Conservation (phyloP, 768 basidiomycete genomes). For the Mycena latifolia region DNA sequence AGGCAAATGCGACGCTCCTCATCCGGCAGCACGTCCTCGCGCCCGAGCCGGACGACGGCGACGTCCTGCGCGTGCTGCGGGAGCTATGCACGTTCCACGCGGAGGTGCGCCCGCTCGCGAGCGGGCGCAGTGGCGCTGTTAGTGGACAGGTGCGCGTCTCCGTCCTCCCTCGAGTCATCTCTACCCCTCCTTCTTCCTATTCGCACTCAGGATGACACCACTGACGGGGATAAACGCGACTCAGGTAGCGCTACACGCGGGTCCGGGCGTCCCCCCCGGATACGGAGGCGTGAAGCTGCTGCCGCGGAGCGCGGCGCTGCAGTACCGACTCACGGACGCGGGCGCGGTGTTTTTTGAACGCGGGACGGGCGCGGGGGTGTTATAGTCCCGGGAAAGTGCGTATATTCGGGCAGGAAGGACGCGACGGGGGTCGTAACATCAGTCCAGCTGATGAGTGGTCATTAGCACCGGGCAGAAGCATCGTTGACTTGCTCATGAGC, state of each 20-base stretch:
- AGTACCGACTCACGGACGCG: conserved; percentile 78
- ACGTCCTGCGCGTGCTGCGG: conserved; percentile 68
- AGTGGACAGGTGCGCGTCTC: conserved; percentile 84
- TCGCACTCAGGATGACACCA: no score
- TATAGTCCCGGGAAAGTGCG: no score
- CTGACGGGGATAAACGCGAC: no score
- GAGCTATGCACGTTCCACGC: conserved; percentile 78
- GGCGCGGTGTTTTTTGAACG: conserved; percentile 78
- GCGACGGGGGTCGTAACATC: no score
- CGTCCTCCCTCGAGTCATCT: no score
- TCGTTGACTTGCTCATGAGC: no score
- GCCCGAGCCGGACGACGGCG: conserved; percentile 55
- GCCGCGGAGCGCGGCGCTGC: conserved; percentile 68
- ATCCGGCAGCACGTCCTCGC: conserved; percentile 75
- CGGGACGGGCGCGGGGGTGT: conserved; percentile 74
- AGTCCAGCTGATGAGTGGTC: no score
- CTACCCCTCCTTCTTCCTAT: no score
- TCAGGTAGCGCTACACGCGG: conserved; percentile 74
- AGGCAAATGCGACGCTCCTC: conserved; percentile 69
- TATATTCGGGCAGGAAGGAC: no score
- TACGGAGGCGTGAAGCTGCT: conserved; percentile 54
- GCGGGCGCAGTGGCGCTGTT: conserved; percentile 82
- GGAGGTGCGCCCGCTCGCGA: conserved; percentile 78
- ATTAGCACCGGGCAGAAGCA: no score
- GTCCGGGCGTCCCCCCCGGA: conserved; percentile 55